Conservation (phyloP, 108 stramenopile genomes). For the Nannochloropsis granulata region DNA sequence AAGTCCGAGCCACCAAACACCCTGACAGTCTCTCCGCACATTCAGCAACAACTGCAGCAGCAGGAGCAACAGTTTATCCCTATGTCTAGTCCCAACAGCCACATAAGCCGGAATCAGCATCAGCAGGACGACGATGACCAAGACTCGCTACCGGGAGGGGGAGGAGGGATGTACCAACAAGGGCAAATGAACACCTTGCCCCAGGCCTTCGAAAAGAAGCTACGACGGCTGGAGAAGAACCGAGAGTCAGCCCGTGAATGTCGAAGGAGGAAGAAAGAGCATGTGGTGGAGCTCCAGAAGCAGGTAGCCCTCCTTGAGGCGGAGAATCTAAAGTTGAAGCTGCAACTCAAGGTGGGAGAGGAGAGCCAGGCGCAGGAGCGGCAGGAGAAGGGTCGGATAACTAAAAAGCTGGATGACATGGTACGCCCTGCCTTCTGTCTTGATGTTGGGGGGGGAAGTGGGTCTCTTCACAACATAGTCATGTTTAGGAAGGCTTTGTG, state of each 20-base stretch:
- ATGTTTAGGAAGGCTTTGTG: too few species aligned
- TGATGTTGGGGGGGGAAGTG: too few species aligned
- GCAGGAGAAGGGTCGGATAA: constrained; percentile 12
- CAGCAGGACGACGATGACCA: not conserved
- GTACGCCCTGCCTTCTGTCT: not conserved
- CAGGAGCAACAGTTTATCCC: not conserved
- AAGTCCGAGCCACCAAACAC: too few species aligned
- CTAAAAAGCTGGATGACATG: constrained; percentile 9
- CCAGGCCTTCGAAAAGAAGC: constrained; percentile 47
- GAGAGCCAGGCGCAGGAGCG: constrained; percentile 19
- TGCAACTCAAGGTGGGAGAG: constrained; percentile 52
- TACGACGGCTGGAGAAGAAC: constrained; percentile 67
- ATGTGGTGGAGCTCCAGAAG: constrained; percentile 54
- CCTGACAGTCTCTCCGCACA: not conserved
- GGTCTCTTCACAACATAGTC: too few species aligned
- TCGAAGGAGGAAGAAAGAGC: constrained; percentile 53
- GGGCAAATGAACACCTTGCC: not conserved
- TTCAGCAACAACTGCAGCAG: not conserved
- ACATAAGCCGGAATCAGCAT: not conserved
- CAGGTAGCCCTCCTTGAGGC: constrained; percentile 63
- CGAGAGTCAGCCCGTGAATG: constrained; percentile 65
- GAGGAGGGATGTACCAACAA: not conserved
- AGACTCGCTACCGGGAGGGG: not conserved
- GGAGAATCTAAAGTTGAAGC: constrained; percentile 66
- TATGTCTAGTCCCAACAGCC: not conserved